These are phyloP conservation scores for Epichloe sibirici DNA, from an alignment of 2,329 filamentous ascomycete genomes.

Conservation along the genomic window DNA sequence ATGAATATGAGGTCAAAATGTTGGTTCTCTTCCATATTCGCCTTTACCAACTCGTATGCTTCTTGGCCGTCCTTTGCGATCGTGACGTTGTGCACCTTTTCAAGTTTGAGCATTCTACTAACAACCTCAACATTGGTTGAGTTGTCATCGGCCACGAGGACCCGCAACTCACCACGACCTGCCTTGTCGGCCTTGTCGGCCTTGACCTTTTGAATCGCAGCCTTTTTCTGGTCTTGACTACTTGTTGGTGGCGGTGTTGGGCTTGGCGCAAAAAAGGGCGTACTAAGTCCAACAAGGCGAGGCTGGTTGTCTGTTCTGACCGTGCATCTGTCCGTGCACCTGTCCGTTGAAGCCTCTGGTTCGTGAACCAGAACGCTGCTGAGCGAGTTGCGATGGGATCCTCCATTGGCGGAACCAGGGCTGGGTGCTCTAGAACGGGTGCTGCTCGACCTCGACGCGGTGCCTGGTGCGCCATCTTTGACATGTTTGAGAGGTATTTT, in stretches of 20 bases:
- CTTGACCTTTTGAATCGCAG: slow-evolving; percentile 53
- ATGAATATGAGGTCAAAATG: slow-evolving; percentile 87
- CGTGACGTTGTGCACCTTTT: slow-evolving; percentile 76
- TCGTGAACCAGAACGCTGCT: slow-evolving; percentile 12
- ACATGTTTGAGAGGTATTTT: slow-evolving; percentile 69
- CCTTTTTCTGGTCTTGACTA: slow-evolving; percentile 46
- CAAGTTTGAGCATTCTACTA: slow-evolving; percentile 57
- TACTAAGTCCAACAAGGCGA: slow-evolving; percentile 69
- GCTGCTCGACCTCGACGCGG: slow-evolving; percentile 43
- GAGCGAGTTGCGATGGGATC: slow-evolving; percentile 20
- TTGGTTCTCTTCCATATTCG: slow-evolving; percentile 59
- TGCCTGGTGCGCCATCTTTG: slow-evolving; percentile 44
- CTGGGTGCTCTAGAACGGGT: slow-evolving; percentile 37
- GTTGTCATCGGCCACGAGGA: slow-evolving; percentile 70
- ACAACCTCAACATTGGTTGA: slow-evolving; percentile 46
- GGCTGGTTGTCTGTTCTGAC: slow-evolving; percentile 38
- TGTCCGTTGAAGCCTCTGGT: slow-evolving; percentile 6
- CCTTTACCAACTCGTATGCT: slow-evolving; percentile 75
- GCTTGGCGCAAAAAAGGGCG: slow-evolving; percentile 60
- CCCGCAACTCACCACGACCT: slow-evolving; percentile 53
- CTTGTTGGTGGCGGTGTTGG: slow-evolving; percentile 20
- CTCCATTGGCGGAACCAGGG: slow-evolving; percentile 29
- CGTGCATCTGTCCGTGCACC: slow-evolving; percentile 6
- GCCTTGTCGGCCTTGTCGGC: slow-evolving; percentile 31
- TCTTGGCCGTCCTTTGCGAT: slow-evolving; percentile 80